Percentiles rank a stretch among this genome's conserved stretches.
These are phyloP conservation scores for Austroboletus festivus DNA, from an alignment of 768 basidiomycete genomes.

Conservation along the genomic window DNA sequence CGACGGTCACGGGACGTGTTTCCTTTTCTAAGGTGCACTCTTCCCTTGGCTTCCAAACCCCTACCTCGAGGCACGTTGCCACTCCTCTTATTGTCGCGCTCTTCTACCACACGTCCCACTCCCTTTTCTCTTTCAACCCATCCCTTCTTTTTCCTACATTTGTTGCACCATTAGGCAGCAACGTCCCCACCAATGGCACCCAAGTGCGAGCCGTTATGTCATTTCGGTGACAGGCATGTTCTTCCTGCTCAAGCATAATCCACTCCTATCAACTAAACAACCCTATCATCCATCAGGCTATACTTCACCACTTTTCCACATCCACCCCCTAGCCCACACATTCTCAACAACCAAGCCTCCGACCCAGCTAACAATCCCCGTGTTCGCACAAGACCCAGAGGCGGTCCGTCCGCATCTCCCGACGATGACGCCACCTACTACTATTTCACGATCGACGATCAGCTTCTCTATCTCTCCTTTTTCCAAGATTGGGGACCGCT, in stretches of 20 bases:
- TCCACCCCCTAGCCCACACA: conserved; percentile 63
- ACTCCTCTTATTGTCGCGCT: conserved; percentile 24
- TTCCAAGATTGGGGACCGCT: conserved; percentile 94
- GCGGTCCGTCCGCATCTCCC: conserved; percentile 60
- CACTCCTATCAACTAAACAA: conserved; percentile 4
- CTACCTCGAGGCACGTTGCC: conserved; percentile 30
- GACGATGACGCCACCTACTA: conserved; percentile 78
- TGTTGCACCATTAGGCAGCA: conserved; percentile 3
- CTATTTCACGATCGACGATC: conserved; percentile 92
- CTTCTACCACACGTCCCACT: conserved; percentile 7
- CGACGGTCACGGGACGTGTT: conserved; percentile 37
- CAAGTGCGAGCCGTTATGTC: conserved; percentile 73
- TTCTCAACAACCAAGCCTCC: conserved; percentile 57
- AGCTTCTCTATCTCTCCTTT: conserved; percentile 88
- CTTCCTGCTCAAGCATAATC: conserved; percentile 8
- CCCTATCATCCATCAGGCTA: conserved; percentile 46
- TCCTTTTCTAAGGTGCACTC: conserved; percentile 31
- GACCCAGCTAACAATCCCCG: conserved; percentile 55
- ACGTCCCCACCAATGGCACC: conserved; percentile 34
- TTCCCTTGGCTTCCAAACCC: conserved; percentile 21
- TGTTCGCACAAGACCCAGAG: conserved; percentile 58
- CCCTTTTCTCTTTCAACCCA: conserved; percentile 3
- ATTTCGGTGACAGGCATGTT: conserved; percentile 72
- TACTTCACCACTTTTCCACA: conserved; percentile 89
- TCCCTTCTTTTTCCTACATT: conserved; percentile 2